Evolutionary conservation across 1,284 basidiomycete genomes (phyloP), one percentile per base, ranked within the genome.

Genomic region (Boletus austroedulis): DNA sequence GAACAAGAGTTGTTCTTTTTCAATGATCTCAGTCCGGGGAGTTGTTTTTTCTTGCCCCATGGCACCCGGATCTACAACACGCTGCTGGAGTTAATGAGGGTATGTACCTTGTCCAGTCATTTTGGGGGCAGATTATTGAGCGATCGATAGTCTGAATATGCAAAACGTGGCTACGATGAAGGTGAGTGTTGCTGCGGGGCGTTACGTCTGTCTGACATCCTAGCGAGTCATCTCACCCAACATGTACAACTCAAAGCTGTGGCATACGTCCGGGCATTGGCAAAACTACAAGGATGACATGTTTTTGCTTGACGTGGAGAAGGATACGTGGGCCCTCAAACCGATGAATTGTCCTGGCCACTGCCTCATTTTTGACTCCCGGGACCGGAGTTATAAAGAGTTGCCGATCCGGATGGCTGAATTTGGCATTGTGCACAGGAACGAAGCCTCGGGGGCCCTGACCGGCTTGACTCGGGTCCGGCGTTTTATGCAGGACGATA

Each of bases 261-360:
- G 97, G 97, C 89, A 98, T 78, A 95, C 93, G 2, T 99, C 96
- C 0, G 97, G 97, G 8, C 97, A 99, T 74, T 98, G 93, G 96
- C 86, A 94, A 70, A 97, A 99, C 77, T 97, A 97, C 80, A 86
- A 90, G 70, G 95, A 99, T 61, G 95, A 95, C 77, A 99, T 99
- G 97, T 99, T 99, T 78, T 73, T 81, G 43, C 86, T 99, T 56
- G 89, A 93, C 62, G 79, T 98, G 58, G 97, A 99, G 78, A 98
- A 99, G 77, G 95, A 98, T 76, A 84, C 85, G 69, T 97, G 92
- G 84, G 95, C 82, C 2, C 80, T 96, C 59, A 98, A 98, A 78
- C 97, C 97, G 21, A 99, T 99, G 97, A 99, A 99, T 77, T 99
- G 97, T 74, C 97, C 97, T 0, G 96, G 96, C 11, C 97, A 99